Evolutionary conservation across 495 filamentous ascomycete genomes (phyloP).

Genomic region (Hyaloscypha finlandica): DNA sequence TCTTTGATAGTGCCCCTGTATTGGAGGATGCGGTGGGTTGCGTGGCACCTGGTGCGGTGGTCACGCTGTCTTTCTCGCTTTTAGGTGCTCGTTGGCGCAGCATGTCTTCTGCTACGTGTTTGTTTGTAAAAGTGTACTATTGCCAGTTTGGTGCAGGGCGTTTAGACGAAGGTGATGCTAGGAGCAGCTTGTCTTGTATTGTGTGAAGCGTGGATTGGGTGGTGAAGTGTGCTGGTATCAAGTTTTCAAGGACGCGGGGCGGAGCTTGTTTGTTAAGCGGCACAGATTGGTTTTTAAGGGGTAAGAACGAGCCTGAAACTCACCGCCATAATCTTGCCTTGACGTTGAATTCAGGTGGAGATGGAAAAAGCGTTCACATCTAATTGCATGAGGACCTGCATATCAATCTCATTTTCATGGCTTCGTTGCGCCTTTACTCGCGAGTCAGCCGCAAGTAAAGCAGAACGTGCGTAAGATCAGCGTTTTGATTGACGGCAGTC

Average conservation of each 20-base stretch:
- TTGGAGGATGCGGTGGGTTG: not conserved
- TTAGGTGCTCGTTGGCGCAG: slow-evolving; percentile 4
- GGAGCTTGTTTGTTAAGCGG: not conserved
- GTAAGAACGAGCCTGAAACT: too few species aligned
- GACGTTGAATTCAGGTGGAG: not conserved
- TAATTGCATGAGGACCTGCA: not conserved
- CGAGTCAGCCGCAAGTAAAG: not conserved
- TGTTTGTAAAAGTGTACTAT: not conserved
- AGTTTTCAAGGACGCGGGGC: not conserved
- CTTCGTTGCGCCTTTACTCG: not conserved
- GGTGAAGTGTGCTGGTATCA: not conserved
- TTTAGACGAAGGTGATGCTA: not conserved
- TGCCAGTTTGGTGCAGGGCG: not conserved
- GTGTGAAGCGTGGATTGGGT: not conserved
- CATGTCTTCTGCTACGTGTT: not conserved
- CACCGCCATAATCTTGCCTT: not conserved
- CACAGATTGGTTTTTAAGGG: not conserved
- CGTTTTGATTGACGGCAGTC: not conserved
- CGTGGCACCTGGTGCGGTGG: not conserved
- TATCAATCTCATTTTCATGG: not conserved
- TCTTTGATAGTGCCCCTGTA: not conserved
- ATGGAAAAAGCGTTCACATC: not conserved
- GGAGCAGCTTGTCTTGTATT: not conserved
- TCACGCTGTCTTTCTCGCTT: not conserved
- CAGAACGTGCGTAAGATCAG: not conserved